phyloP scores from a whole-genome alignment of 139 green algal genomes.

The Asterochloris sp. region DNA sequence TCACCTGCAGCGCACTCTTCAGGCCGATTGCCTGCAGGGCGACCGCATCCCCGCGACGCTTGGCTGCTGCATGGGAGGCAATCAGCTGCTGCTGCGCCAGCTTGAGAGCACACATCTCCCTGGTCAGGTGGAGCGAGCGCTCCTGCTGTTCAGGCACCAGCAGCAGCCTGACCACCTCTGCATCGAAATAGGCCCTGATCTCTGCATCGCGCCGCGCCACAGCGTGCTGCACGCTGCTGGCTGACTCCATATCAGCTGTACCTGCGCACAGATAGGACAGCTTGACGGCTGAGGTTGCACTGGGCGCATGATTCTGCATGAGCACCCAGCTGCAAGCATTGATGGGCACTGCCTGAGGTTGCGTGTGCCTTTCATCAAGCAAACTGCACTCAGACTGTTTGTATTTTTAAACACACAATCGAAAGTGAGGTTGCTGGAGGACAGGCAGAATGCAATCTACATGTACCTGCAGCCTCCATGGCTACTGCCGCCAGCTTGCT shows the following conservation, averaged over 20 bases:
- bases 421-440: background rate
- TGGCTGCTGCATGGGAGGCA: slow-evolving; percentile 38
- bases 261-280: background rate
- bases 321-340: background rate
- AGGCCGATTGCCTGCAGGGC: slow-evolving; percentile 1
- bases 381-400: no score
- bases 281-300: background rate
- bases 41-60: slow-evolving; percentile 35
- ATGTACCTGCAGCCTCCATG: slow-evolving; percentile 13
- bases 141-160: slow-evolving; percentile 30
- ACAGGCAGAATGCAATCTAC: background rate
- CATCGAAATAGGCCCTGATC: slow-evolving; percentile 45
- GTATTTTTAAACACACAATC: no score
- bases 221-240: slow-evolving; percentile 3
- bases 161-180: slow-evolving; percentile 26
- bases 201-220: slow-evolving; percentile 27
- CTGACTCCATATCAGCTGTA: slow-evolving; percentile 1
- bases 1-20: slow-evolving; percentile 28
- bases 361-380: background rate
- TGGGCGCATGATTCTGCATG: background rate
- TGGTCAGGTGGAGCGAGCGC: slow-evolving; percentile 42
- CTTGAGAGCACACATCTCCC: slow-evolving; percentile 60
- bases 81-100: slow-evolving; percentile 48
- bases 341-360: background rate
- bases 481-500: slow-evolving; percentile 13